A percentile compares a stretch with the other conserved stretches of the same genome.
These are phyloP conservation scores for Cadophora sp. DNA, from an alignment of 2,329 filamentous ascomycete species.

Conservation along the genomic window DNA sequence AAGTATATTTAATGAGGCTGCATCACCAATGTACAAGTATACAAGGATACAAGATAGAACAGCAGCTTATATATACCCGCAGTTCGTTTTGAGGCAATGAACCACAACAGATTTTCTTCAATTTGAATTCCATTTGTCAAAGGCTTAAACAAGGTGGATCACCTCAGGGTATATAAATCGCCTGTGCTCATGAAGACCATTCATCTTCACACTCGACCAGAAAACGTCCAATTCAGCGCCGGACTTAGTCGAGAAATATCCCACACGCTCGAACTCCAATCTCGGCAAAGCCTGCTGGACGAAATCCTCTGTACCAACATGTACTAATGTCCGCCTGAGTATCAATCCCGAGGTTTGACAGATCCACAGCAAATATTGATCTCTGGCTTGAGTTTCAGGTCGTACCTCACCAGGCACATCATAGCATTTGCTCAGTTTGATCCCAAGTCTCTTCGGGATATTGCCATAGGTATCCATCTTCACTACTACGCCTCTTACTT, in stretches of 20 bases:
- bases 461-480: slow-evolving; percentile 12
- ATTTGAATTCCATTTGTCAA: no score
- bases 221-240: background rate
- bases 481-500: background rate
- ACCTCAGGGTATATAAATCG: slow-evolving; percentile 8
- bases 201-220: slow-evolving; percentile 4
- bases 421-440: slow-evolving; percentile 4
- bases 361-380: slow-evolving; percentile 3
- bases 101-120: no score
- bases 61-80: background rate
- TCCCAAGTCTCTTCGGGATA: background rate
- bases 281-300: background rate
- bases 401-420: slow-evolving; percentile 7
- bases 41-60: background rate
- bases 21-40: background rate
- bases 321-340: background rate
- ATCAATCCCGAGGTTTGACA: slow-evolving; percentile 1
- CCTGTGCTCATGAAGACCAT: background rate
- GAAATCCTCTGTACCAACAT: background rate
- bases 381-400: background rate
- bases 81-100: background rate
- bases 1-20: slow-evolving; percentile 75
- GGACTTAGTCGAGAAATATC: background rate
- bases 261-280: background rate
- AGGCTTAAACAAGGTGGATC: background rate